Evolutionary conservation across 169 alveolate species (phyloP), one percentile per base, ranked within the genome.

Genomic region (Plasmodium fragile): DNA sequence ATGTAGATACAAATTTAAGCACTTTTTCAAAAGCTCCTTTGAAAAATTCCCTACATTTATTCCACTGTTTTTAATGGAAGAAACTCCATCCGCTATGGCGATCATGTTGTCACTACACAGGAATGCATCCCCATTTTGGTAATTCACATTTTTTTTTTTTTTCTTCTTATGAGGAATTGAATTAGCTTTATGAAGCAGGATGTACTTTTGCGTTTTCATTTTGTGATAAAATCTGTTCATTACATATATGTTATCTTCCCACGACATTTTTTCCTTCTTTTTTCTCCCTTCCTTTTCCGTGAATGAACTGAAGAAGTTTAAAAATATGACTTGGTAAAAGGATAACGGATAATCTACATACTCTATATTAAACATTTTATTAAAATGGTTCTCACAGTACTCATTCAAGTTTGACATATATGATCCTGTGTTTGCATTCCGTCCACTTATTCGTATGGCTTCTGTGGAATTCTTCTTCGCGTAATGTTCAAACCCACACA

Each of bases 21-120:
- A 89, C 32, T 89, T 89, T 79, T 89, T 89, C 81, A 89, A 89
- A 89, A 89, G 71, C 13, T 89, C 90, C 65, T 89, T 89, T 41
- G 94, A 89, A 72, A 89, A 89, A 52, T 89, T 89, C 49, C 94
- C 71, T 30, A 89, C 94, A 89, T 89, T 89, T 59, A 89, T 89
- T 16, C 94, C 94, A 43, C 77, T 79, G 43, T 89, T 72, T 59
- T 89, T 89, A 7, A 89, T 89, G 49, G 94, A 89, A 13, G 94
- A 89, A 13, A 89, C 94, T 1, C 94, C 94, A 89, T 89, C 94
- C 3, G 94, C 94, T 41, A 89, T 59, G 32, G 94, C 89, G 16
- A 89, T 89, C 69, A 89, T 89, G 71, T 89, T 78, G 71, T 89
- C 94, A 89, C 91, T 79, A 78, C 90, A 89, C 13, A 89, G 32